Percentiles rank a stretch among this genome's conserved stretches.
These are phyloP conservation scores for Selaginella moellendorffii DNA, from an alignment of 75 land plant genomes.

Conservation along the genomic window DNA sequence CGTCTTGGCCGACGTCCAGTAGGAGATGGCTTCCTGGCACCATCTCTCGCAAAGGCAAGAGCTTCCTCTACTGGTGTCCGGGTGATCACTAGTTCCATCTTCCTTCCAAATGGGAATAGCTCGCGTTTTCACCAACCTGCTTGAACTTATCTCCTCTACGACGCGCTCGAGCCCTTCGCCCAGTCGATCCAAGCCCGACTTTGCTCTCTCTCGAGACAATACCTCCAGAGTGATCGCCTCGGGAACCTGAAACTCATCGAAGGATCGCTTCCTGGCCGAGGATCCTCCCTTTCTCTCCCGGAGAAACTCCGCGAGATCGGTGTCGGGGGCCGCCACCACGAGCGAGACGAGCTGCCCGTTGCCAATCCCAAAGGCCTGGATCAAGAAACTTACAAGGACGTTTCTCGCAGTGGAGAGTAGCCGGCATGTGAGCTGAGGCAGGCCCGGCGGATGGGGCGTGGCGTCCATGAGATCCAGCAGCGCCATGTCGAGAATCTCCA, in stretches of 20 bases:
- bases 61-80: too few relatives aligned
- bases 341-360: not conserved
- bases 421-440: not conserved
- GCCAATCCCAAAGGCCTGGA: not conserved
- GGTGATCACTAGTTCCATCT: not conserved
- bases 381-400: not conserved
- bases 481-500: not conserved
- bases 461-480: not conserved
- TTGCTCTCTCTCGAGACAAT: not conserved
- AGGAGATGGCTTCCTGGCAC: not conserved
- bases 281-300: too few relatives aligned
- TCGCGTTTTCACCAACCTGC: not conserved
- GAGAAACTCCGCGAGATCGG: not conserved
- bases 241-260: too few relatives aligned
- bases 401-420: not conserved
- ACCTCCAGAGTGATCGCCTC: too few relatives aligned
- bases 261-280: too few relatives aligned
- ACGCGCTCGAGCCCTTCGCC: not conserved
- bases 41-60: not conserved
- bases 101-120: not conserved
- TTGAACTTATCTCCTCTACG: not conserved
- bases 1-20: not conserved
- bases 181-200: not conserved
- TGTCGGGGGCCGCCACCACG: not conserved
- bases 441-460: not conserved